Percentiles rank a stretch among this genome's conserved stretches.
Evolutionary conservation across 352 stramenopile genomes (phyloP).

Genomic region (Pythium pectinolyticum): DNA sequence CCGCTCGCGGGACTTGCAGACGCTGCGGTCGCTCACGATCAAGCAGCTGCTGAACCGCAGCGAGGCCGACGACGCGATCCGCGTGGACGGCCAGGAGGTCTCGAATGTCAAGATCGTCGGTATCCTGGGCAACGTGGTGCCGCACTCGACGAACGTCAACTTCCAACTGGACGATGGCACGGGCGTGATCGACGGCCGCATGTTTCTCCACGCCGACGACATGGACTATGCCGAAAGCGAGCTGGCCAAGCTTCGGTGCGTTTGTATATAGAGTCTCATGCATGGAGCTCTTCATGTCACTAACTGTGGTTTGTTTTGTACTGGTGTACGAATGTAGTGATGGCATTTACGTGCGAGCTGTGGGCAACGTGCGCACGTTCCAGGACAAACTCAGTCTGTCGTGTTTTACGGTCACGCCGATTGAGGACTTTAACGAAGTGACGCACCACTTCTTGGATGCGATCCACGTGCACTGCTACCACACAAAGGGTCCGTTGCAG

Average conservation of each 20-base stretch:
- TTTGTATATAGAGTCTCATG: conserved; percentile 5
- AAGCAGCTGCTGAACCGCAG: conserved; percentile 72
- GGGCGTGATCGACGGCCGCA: conserved; percentile 88
- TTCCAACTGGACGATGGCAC: conserved; percentile 95
- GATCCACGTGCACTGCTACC: conserved; percentile 91
- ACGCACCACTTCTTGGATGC: conserved; percentile 95
- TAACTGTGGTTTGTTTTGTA: conserved; percentile 1
- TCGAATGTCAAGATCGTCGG: conserved; percentile 89
- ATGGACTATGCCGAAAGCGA: conserved; percentile 67
- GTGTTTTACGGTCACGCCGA: conserved; percentile 80
- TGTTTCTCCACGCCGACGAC: conserved; percentile 90
- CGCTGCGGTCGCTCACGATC: conserved; percentile 91
- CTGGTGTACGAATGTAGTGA: conserved; percentile 35
- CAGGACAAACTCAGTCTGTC: conserved; percentile 87
- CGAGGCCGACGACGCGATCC: conserved; percentile 65
- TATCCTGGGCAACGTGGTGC: conserved; percentile 72
- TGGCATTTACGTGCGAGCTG: conserved; percentile 87
- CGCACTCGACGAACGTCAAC: conserved; percentile 89
- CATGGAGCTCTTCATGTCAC: neutral
- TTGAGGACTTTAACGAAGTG: conserved; percentile 93
- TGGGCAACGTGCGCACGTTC: conserved; percentile 92
- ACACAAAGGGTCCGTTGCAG: conserved; percentile 62
- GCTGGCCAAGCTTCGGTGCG: conserved; percentile 50
- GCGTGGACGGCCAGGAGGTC: conserved; percentile 89
- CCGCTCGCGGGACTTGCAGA: conserved; percentile 69